Percentiles rank a stretch among this genome's conserved stretches.
These are phyloP conservation scores for Chenopodium berlandieri DNA, from an alignment of 148 eudicot species.

Conservation along the genomic window DNA sequence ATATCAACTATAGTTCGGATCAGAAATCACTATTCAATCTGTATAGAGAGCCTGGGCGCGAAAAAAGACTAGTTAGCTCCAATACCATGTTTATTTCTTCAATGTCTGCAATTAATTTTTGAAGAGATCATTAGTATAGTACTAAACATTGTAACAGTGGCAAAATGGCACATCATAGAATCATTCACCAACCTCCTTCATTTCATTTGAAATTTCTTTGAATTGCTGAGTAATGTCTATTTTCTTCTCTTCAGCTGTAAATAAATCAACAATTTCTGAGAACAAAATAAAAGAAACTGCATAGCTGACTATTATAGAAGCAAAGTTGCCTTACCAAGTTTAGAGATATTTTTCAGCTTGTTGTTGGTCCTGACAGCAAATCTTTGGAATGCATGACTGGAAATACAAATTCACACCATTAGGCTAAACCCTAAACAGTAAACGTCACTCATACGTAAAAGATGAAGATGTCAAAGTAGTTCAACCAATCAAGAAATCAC, in stretches of 20 bases:
- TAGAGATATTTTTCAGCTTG: slow-evolving; percentile 50
- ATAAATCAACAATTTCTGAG: neutral
- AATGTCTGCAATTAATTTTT: slow-evolving; percentile 17
- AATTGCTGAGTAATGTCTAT: slow-evolving; percentile 53
- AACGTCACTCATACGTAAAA: neutral
- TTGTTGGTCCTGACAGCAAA: slow-evolving; percentile 81
- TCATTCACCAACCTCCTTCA: slow-evolving; percentile 21
- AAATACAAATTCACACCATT: slow-evolving; percentile 3
- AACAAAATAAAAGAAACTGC: neutral
- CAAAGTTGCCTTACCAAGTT: slow-evolving; percentile 35
- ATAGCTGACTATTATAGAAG: neutral
- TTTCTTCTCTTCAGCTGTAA: slow-evolving; percentile 55
- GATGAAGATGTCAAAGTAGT: neutral
- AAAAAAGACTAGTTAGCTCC: neutral
- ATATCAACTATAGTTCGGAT: neutral
- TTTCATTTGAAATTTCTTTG: slow-evolving; percentile 52
- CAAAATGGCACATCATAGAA: neutral
- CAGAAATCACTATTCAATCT: neutral
- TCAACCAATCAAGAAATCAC: neutral
- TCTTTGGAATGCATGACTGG: slow-evolving; percentile 73
- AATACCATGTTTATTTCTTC: slow-evolving; percentile 4
- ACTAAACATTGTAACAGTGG: neutral
- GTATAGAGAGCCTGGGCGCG: neutral
- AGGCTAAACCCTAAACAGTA: neutral
- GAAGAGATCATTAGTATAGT: neutral